These are phyloP conservation scores for Kodamaea suecica DNA, from an alignment of 1,139 yeast species.

Conservation along the genomic window DNA sequence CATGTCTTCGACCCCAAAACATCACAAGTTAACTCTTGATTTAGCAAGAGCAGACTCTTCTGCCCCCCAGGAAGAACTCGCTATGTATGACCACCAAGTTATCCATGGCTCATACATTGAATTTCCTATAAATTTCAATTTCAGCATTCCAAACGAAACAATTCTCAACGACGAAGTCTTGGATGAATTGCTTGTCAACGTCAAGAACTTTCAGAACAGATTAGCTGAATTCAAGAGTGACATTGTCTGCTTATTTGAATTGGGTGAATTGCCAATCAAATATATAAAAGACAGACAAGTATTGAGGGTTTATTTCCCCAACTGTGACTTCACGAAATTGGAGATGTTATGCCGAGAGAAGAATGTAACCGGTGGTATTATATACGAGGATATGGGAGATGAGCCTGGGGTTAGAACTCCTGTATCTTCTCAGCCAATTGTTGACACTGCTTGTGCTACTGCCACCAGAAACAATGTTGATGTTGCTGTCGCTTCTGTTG, in stretches of 20 bases:
- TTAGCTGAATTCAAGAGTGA: constrained; percentile 35
- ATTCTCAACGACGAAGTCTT: constrained; percentile 48
- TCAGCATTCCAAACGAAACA: constrained; percentile 48
- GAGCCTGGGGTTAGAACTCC: constrained; percentile 1
- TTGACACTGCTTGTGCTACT: too few species aligned
- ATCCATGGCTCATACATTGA: constrained; percentile 50
- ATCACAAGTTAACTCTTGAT: constrained; percentile 36
- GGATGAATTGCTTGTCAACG: constrained; percentile 36
- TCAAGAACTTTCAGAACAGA: constrained; percentile 31
- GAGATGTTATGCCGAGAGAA: constrained; percentile 49
- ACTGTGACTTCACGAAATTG: constrained; percentile 50
- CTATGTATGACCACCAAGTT: constrained; percentile 11
- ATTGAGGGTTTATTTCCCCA: constrained; percentile 55
- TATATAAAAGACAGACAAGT: constrained; percentile 31
- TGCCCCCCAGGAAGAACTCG: constrained; percentile 21
- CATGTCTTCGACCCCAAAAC: constrained; percentile 33
- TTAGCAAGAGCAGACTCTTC: constrained; percentile 35
- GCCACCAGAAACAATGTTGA: background rate
- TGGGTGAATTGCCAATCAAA: constrained; percentile 52
- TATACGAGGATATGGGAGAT: constrained; percentile 28
- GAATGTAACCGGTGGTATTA: constrained; percentile 49
- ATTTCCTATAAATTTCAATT: constrained; percentile 41
- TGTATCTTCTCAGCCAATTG: too few species aligned
- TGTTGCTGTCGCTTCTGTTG: too few species aligned
- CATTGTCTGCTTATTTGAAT: constrained; percentile 36